Base-by-base conservation (phyloP, 768 basidiomycete species). In the Lactifluus piperatus region DNA sequence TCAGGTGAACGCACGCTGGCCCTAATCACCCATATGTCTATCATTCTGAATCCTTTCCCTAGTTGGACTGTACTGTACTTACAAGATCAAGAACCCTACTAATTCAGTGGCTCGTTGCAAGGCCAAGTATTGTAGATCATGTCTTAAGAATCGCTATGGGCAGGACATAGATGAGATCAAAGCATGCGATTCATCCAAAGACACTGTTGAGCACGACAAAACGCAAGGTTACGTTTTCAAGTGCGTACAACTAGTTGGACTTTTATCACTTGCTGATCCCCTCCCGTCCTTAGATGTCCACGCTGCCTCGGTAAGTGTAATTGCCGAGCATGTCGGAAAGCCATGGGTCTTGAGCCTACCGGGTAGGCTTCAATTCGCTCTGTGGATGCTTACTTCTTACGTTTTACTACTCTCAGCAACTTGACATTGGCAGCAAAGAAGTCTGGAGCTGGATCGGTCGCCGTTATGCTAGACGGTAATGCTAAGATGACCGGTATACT, bases 121-220 rank as follows among this genome's bases (percentile, higher is more conserved):
- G 32, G 71, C 73, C 54, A 83, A 82, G 67, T 86, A 82, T 63
- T 90, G 88, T 72, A 77, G 74, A 47, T 59, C 74, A 2, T 90
- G 88, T 64, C 75, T 91, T 64, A 81, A 78, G 70, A 87, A 84
- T 65, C 75, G 82, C 39, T 91, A 91, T 63, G 79, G 77, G 64
- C 74, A 79, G 68, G 75, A 81, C 66, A 58, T 79, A 61, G 72
- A 77, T 51, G 62, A 65, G 46, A 73, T 81, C 37, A 76, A 71
- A 62, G 65, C 60, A 41, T 62, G 54, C 8, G 66, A 57, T 29
- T 46, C 62, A 27, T 57, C 60, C 10, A 58, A 65, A 56, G 66
- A 69, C n/a, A 64, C 54, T 11, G 62, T 62, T 14, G 60, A 56
- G 8, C 74, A 77, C 60, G 68, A 69, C 29, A 63, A 60, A 22